phyloP scores from a whole-genome alignment of 805 yeast species.

The Wickerhamomyces strasburgensis region DNA sequence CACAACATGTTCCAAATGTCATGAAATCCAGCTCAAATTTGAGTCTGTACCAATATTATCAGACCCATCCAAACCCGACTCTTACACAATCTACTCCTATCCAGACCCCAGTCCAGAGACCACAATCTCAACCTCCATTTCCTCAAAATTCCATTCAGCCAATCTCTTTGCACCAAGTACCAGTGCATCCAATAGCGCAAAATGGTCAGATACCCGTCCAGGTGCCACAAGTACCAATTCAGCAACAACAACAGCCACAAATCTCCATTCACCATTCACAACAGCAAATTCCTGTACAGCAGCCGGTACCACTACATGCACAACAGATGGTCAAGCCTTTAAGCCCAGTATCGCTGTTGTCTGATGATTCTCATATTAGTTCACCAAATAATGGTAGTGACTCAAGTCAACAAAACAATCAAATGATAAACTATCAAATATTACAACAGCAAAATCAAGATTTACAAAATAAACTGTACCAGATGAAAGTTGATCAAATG shows the following conservation, averaged over 20 bases:
- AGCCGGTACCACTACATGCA: background rate
- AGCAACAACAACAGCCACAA: too few species aligned
- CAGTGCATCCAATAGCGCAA: too few species aligned
- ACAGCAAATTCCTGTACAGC: background rate
- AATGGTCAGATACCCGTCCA: too few species aligned
- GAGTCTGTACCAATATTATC: too few species aligned
- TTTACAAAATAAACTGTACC: conserved; percentile 9
- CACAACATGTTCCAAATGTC: too few species aligned
- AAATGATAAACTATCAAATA: background rate
- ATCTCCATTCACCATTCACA: too few species aligned
- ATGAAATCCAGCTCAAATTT: too few species aligned
- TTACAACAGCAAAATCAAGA: conserved; percentile 1
- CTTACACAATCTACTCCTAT: background rate
- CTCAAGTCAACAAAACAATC: background rate
- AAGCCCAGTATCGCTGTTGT: conserved; percentile 33
- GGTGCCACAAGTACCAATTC: too few species aligned
- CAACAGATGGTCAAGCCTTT: conserved; percentile 16
- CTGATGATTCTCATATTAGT: conserved; percentile 22
- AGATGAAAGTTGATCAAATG: conserved; percentile 25
- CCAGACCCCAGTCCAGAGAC: background rate
- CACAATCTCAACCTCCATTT: too few species aligned
- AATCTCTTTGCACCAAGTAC: too few species aligned
- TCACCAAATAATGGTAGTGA: conserved; percentile 13
- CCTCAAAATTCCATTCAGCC: too few species aligned
- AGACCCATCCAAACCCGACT: too few species aligned